Evolutionary conservation across 1,284 basidiomycete genomes (phyloP).

Genomic region (Puccinia brachypodii): DNA sequence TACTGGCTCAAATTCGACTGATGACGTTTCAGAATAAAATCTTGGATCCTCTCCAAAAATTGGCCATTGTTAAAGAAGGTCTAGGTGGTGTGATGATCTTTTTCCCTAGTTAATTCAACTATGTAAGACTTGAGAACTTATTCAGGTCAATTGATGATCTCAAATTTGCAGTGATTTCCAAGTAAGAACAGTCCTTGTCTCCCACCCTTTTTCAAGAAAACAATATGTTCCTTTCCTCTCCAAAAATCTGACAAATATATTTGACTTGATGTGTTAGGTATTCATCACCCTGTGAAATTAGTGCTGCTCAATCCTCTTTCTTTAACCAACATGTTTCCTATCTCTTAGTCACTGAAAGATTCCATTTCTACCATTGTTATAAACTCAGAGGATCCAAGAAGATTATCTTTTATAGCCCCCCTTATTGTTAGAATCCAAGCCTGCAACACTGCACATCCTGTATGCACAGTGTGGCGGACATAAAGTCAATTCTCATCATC

Average conservation of each 20-base stretch:
- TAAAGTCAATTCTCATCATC: too few relatives aligned
- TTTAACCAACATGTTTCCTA: slow-evolving; percentile 84
- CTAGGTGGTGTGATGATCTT: slow-evolving; percentile 62
- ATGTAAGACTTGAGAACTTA: slow-evolving; percentile 83
- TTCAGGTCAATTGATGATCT: slow-evolving; percentile 67
- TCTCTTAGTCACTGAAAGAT: slow-evolving; percentile 88
- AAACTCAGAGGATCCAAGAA: slow-evolving; percentile 85
- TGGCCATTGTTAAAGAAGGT: slow-evolving; percentile 17
- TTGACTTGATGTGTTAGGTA: slow-evolving; percentile 65
- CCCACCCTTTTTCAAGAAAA: neutral
- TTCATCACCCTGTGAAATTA: slow-evolving; percentile 87
- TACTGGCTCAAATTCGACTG: neutral
- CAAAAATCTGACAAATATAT: neutral
- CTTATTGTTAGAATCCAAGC: too few relatives aligned
- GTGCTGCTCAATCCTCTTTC: slow-evolving; percentile 86
- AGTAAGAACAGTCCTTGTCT: slow-evolving; percentile 65
- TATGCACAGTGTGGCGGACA: too few relatives aligned
- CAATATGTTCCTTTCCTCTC: neutral
- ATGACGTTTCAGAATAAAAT: neutral
- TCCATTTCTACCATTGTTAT: slow-evolving; percentile 92
- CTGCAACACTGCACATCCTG: too few relatives aligned
- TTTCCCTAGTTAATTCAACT: slow-evolving; percentile 94
- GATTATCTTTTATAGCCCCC: slow-evolving; percentile 86
- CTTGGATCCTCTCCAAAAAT: neutral
- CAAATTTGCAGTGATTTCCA: slow-evolving; percentile 79